Base-by-base conservation (phyloP, 2,329 filamentous ascomycete genomes). In the Alternaria sp. region DNA sequence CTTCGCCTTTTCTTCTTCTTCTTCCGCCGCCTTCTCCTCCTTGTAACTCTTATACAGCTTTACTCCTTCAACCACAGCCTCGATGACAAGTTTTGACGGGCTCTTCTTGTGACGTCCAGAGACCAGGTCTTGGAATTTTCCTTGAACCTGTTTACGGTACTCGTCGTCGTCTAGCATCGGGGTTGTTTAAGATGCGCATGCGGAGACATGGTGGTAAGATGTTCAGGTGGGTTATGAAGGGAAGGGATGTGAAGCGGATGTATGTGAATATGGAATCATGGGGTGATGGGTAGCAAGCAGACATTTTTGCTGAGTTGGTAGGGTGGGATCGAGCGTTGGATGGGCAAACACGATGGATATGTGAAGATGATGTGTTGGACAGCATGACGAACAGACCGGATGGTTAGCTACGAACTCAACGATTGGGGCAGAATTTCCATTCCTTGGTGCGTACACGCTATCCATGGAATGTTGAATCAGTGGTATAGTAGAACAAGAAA, bases 41-140 rank as follows among this genome's bases (percentile, higher is more conserved):
- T 62, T 59, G 4, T 56, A 44, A 14, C 62, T 13, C 2, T 64
- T 51, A 44, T 70, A 71, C 8, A 70, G 61, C 46, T 51, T 65
- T 2, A 69, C 7, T 2, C 58, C 64, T 40, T 73, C 70, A 23
- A 70, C 55, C 0, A 69, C 52, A 2, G 58, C 66, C 51, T 72
- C 70, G 0, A 72, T 14, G 3, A 72, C 41, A 13, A 73, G 40
- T 11, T 62, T 46, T 0, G 51, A 39, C 1, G 60, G 67, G 8
- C 62, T 58, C 3, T 37, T 68, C 10, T 14, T 62, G 55, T 3
- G 55, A 28, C 46, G 40, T 1, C 58, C 62, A 0, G 62, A 55
- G 7, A 64, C 8, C 1, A 71, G 46, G 3, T 58, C 55, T 37
- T 69, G 62, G 1, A 70, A 50, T 24, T 55, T 62, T 2, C 23